phyloP scores from a whole-genome alignment of 2,329 filamentous ascomycete species.

The Neofusicoccum kwambonambiense region DNA sequence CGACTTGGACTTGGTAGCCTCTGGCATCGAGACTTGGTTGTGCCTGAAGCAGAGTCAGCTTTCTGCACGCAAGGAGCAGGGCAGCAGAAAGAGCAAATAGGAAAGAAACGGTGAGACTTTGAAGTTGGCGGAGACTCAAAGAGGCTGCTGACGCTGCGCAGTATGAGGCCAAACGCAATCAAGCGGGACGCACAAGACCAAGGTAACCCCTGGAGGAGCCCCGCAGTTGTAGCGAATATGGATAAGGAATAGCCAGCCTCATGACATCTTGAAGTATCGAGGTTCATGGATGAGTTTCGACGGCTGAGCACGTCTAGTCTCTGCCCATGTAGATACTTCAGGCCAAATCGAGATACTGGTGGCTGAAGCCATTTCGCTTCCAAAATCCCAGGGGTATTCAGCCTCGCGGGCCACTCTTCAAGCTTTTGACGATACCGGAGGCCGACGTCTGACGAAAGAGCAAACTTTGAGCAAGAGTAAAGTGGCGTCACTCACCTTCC shows the following conservation, averaged over 20 bases:
- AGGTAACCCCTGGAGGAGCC: neutral
- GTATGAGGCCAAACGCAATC: neutral
- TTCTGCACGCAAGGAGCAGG: neutral
- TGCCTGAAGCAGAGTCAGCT: slow-evolving; percentile 40
- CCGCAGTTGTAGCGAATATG: neutral
- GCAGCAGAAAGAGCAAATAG: neutral
- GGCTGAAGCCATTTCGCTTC: neutral
- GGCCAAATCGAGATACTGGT: neutral
- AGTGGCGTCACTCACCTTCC: slow-evolving; percentile 49
- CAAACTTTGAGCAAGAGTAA: neutral
- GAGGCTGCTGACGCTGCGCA: neutral
- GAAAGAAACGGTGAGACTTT: neutral
- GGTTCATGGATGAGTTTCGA: neutral
- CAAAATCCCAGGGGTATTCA: neutral
- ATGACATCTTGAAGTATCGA: neutral
- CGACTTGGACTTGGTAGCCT: slow-evolving; percentile 65
- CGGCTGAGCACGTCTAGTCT: neutral
- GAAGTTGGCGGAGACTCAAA: neutral
- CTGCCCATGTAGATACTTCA: neutral
- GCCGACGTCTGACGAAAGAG: neutral
- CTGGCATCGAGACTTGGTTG: slow-evolving; percentile 55
- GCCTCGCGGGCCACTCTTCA: neutral
- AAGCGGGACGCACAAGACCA: neutral
- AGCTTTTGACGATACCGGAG: neutral
- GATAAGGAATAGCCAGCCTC: neutral